Evolutionary conservation across 2,329 filamentous ascomycete genomes (phyloP), one percentile per base, ranked within the genome.

Genomic region (Neopestalotiopsis rosae): DNA sequence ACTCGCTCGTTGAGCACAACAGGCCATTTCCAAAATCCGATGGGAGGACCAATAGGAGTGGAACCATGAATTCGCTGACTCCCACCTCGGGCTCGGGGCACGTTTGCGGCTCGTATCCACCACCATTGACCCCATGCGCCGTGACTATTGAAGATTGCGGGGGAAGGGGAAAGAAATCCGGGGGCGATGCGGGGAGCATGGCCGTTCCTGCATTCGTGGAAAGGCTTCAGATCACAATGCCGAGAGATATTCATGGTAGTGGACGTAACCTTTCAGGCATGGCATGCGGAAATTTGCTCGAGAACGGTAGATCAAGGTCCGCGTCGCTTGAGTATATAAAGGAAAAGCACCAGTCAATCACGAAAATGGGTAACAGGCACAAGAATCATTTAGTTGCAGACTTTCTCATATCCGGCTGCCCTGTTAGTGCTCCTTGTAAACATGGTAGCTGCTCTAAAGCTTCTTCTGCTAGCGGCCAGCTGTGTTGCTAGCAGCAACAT

Each of bases 401-500:
- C 10, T 17, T n/a, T 2, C n/a, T 52, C 45, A 20, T 20, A 52
- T 20, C 45, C n/a, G 17, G 5, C 13, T 9, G 5, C 45, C n/a
- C 4, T n/a, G 9, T 52, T 5, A n/a, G 45, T 52, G 14, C 14
- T 52, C 13, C n/a, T 52, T 38, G 34, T 7, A 38, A 20, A 52
- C 5, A 52, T 52, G 45, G 45, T 20, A 52, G 13, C 5, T 52
- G 17, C 34, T 30, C 34, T 65, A 12, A 65, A 32, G 20, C 28
- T 24, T 13, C 34, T 52, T 12, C n/a, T 49, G 9, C 40, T 52
- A 17, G 40, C 42, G 28, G 58, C 52, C 38, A 56, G 12, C 4
- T 24, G 66, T 42, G 40, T 34, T 42, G 62, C 38, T 28, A 65
- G 59, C 13, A 66, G 68, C 4, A 12, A 20, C 4, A n/a, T 67